phyloP scores from a whole-genome alignment of 805 yeast genomes.

The Wickerhamiella azymoides region DNA sequence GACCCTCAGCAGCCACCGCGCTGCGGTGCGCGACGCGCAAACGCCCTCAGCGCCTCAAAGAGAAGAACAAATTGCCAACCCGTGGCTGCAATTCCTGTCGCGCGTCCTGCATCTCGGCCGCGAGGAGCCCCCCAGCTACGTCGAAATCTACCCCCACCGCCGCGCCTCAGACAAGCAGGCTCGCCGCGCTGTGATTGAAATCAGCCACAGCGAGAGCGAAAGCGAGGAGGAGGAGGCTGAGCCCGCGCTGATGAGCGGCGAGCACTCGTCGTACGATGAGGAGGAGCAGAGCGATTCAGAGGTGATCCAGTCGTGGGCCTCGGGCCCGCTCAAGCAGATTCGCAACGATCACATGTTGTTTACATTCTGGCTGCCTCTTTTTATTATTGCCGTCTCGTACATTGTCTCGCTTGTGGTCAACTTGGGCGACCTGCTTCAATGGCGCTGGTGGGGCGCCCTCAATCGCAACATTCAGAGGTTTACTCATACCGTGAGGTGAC shows the following conservation, averaged over 20 bases:
- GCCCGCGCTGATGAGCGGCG: slow-evolving; percentile 1
- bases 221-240: slow-evolving; percentile 3
- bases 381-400: slow-evolving; percentile 26
- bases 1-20: background rate
- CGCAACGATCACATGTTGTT: slow-evolving; percentile 69
- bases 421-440: slow-evolving; percentile 3
- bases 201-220: slow-evolving; percentile 10
- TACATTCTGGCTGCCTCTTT: slow-evolving; percentile 83
- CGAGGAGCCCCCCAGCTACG: slow-evolving; percentile 11
- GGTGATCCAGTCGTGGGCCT: slow-evolving; percentile 24
- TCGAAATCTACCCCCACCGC: slow-evolving; percentile 9
- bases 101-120: slow-evolving; percentile 3
- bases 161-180: background rate
- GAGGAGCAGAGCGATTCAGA: slow-evolving; percentile 16
- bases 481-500: background rate
- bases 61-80: background rate
- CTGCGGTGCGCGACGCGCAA: background rate
- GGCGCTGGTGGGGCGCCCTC: slow-evolving; percentile 1
- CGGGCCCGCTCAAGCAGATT: slow-evolving; percentile 31
- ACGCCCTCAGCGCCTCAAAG: background rate
- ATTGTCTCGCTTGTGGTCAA: slow-evolving; percentile 5
- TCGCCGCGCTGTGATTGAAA: slow-evolving; percentile 22
- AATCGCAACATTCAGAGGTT: slow-evolving; percentile 1
- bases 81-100: slow-evolving; percentile 4
- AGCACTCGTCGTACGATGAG: background rate